phyloP scores from a whole-genome alignment of 192 early-diverging fungal genomes.

The Martensiomyces pterosporus region DNA sequence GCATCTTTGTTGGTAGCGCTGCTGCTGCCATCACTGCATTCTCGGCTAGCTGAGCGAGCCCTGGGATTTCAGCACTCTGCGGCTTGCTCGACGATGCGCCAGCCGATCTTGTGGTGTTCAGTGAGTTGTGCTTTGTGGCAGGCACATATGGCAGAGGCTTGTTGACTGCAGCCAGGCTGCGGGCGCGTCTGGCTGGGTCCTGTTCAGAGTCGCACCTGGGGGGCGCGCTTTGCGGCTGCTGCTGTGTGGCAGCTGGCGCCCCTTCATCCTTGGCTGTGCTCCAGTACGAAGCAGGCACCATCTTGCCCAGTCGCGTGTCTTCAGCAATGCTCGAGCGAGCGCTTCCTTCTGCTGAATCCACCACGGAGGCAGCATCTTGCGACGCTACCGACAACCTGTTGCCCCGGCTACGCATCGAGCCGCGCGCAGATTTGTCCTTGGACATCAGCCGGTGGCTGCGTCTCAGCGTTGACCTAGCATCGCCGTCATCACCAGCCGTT shows the following conservation, averaged over 20 bases:
- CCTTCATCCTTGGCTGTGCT: too few relatives aligned
- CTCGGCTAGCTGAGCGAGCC: slow-evolving; percentile 34
- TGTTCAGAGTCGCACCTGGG: background rate
- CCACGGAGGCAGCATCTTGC: too few relatives aligned
- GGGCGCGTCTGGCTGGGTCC: background rate
- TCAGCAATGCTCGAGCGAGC: background rate
- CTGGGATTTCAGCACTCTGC: background rate
- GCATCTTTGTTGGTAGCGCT: slow-evolving; percentile 1
- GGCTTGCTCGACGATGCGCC: too few relatives aligned
- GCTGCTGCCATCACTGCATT: slow-evolving; percentile 17
- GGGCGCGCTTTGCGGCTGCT: background rate
- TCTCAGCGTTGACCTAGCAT: slow-evolving; percentile 37
- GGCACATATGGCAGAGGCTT: background rate
- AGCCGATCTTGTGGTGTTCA: too few relatives aligned
- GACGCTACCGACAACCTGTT: background rate
- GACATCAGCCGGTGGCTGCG: slow-evolving; percentile 34
- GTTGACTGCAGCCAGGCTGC: background rate
- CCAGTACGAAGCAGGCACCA: background rate
- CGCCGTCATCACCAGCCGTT: too few relatives aligned
- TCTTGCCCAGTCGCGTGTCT: background rate
- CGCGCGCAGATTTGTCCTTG: slow-evolving; percentile 17
- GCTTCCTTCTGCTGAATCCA: background rate
- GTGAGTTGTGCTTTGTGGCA: background rate
- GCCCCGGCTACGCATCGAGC: background rate
- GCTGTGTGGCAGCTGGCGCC: too few relatives aligned